Conservation (phyloP, 2,329 filamentous ascomycete species). For the Fusarium nodosum region DNA sequence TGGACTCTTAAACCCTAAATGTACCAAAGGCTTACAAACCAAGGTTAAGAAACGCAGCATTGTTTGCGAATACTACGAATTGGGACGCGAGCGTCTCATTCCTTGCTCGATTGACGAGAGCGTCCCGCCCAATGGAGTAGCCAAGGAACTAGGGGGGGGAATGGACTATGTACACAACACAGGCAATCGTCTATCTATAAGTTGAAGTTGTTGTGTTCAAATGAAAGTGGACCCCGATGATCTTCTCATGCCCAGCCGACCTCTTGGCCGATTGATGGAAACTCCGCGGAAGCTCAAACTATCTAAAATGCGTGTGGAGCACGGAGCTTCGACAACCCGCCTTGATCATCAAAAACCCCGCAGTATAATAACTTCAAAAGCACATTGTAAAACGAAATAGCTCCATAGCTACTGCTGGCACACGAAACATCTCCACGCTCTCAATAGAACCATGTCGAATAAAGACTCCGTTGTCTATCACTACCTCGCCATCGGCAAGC, state of each 20-base stretch:
- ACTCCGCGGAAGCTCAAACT: background rate
- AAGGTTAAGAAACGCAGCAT: no score
- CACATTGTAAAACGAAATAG: background rate
- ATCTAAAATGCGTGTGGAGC: background rate
- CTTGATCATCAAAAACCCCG: background rate
- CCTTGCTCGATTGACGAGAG: no score
- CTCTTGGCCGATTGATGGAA: background rate
- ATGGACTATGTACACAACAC: no score
- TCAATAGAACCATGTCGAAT: background rate
- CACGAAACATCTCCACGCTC: no score
- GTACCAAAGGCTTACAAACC: no score
- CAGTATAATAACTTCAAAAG: background rate
- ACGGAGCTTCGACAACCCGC: background rate
- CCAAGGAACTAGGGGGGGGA: no score
- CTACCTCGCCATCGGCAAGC: constrained; percentile 31
- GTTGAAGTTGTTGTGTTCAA: background rate
- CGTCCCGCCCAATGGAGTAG: no score
- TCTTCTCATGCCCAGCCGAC: background rate
- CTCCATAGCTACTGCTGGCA: rapidly evolving
- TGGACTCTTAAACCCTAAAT: no score
- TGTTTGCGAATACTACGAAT: no score
- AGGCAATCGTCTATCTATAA: no score
- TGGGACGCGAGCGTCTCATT: no score
- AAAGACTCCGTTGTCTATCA: constrained; percentile 14
- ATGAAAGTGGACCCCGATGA: background rate